Base-by-base conservation (phyloP, 1,284 basidiomycete species). In the Fomitopsis betulina region DNA sequence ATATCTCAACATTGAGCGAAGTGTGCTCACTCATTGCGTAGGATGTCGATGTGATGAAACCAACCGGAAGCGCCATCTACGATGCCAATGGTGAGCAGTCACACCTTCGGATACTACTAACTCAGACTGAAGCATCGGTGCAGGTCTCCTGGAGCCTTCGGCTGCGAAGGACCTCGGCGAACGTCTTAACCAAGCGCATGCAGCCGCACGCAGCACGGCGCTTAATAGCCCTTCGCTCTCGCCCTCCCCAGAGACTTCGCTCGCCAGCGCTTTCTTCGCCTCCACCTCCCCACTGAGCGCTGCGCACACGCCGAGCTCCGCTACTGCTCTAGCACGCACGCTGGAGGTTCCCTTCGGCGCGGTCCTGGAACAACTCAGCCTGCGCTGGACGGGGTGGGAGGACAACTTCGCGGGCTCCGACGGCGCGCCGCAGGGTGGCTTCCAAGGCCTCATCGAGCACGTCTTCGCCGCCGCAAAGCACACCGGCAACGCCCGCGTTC, bases 381-480 rank as follows among this genome's bases (percentile, higher is more conserved):
- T 51, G 32, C 49, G 49, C 49, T 51, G 49, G 49, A 51, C 49
- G 8, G 49, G 49, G 6, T 51, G 49, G 49, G 49, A 51, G 13
- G 49, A 51, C 49, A 23, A n/a, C n/a, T 51, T 51, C 33, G 49
- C 49, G n/a, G 49, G 49, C 17, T 51, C 49, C 6, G 49, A 51
- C 19, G 49, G 32, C 33, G 49, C 49, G 19, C 49, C 49, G 13
- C 30, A 51, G 32, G 49, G 49, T n/a, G 49, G 49, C 32, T 51
- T 51, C 49, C 49, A 51, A 32, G 15, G n/a, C 17, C 32, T 51
- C n/a, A 32, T 51, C 33, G 49, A 35, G 19, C 30, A 21, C n/a
- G 49, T 51, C 49, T 35, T 51, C 49, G 17, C 30, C 17, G 49
- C 30, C 10, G 49, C 49, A n/a, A 51, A 17, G 32, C 17, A 51